Percentiles rank a stretch among this genome's conserved stretches.
Evolutionary conservation across 768 basidiomycete species (phyloP).

Genomic region (Termitomyces sp.): DNA sequence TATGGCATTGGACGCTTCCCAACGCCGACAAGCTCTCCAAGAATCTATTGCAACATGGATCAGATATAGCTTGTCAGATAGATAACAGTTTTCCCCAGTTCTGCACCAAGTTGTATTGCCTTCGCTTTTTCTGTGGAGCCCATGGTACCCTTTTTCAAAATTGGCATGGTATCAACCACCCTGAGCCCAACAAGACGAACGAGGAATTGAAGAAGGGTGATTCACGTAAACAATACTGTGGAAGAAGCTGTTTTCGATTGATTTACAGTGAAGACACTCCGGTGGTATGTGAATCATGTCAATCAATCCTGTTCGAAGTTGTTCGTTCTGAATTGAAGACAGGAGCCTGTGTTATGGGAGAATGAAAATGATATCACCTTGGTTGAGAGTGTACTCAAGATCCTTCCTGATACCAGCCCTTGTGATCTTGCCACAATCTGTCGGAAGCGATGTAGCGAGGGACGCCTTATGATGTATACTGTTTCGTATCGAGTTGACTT

Average conservation of each 20-base stretch:
- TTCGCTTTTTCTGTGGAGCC: slow-evolving; percentile 31
- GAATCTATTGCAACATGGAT: slow-evolving; percentile 13
- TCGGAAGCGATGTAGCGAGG: slow-evolving; percentile 41
- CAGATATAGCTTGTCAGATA: slow-evolving; percentile 28
- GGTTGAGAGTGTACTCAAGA: slow-evolving; percentile 31
- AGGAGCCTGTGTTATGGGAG: slow-evolving; percentile 23
- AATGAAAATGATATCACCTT: slow-evolving; percentile 17
- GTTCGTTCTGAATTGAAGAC: neutral
- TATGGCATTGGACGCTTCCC: slow-evolving; percentile 29
- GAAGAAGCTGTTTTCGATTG: slow-evolving; percentile 17
- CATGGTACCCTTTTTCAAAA: slow-evolving; percentile 23
- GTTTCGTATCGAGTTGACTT: slow-evolving; percentile 10
- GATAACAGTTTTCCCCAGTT: slow-evolving; percentile 28
- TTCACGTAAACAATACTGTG: slow-evolving; percentile 7
- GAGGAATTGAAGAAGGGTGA: neutral
- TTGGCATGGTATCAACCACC: slow-evolving; percentile 5
- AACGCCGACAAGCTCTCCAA: slow-evolving; percentile 5
- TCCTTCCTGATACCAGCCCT: slow-evolving; percentile 41
- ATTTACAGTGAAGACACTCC: slow-evolving; percentile 6
- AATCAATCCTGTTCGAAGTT: neutral
- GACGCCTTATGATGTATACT: slow-evolving; percentile 8
- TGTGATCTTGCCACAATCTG: slow-evolving; percentile 48
- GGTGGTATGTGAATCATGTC: neutral
- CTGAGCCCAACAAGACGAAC: slow-evolving; percentile 15
- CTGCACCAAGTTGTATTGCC: slow-evolving; percentile 43